Evolutionary conservation across 1,284 basidiomycete species (phyloP), one percentile per base, ranked within the genome.

Genomic region (Irpex sp.): DNA sequence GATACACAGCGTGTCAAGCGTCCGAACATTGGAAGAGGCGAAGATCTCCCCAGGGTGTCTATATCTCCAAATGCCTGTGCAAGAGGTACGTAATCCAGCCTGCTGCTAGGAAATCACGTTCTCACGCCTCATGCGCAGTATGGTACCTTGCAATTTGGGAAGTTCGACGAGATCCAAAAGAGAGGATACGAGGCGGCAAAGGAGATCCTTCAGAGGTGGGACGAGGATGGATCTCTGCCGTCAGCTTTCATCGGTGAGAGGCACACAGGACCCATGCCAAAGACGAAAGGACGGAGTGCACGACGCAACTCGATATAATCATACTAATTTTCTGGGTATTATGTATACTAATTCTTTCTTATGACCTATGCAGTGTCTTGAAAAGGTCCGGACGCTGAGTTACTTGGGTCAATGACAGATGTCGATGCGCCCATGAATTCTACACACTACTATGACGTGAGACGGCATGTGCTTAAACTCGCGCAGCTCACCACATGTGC

Each of bases 21-120:
- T 98, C 40, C 93, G 91, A 73, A 97, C 93, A 9, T 81, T 99
- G 7, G 96, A 98, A 75, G 96, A 97, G 67, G 96, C 96, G 26
- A 99, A 99, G 76, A 85, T 85, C 2, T 85, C 91, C 4, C 91
- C 91, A 4, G 92, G 92, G 0, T 96, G 94, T 73, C 78, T 98
- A 57, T 99, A 99, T 74, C 90, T 98, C 77, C 86, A 89, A 63
- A 94, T 99, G 92, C 97, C 97, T 0, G 96, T 98, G 17, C 92
- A 96, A 71, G 89, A 91, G 78, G 91, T 88, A 69, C 65, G 80
- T 74, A 62, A 34, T 38, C 15, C 17, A 36, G 37, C 6, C 48
- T 51, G 19, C 55, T 19, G 15, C 8, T 11, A 11, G 13, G 2
- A 15, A 5, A 17, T 17, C 19, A 15, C 44, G 8, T 19, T 26